Conservation (phyloP, 768 basidiomycete species). For the Agaricus subrufescens region DNA sequence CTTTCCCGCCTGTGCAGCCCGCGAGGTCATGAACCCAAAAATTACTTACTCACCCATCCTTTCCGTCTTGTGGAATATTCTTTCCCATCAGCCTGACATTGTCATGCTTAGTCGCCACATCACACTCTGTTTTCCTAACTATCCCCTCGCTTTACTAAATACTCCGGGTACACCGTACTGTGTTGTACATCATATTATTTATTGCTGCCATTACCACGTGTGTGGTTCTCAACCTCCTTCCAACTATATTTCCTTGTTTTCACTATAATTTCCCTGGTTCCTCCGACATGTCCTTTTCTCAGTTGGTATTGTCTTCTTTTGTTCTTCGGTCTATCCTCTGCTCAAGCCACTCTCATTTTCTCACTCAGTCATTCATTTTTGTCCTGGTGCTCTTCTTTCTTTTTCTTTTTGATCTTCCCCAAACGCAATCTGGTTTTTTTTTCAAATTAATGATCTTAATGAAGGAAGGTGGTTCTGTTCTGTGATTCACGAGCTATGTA, state of each 20-base stretch:
- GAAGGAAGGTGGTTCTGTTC: too few species aligned
- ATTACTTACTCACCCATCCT: slow-evolving; percentile 8
- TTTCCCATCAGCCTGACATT: not conserved
- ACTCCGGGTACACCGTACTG: not conserved
- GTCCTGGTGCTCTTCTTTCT: not conserved
- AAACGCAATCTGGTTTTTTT: not conserved
- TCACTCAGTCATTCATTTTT: not conserved
- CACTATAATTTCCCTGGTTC: slow-evolving; percentile 1
- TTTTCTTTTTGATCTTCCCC: too few species aligned
- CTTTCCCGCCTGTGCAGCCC: slow-evolving; percentile 57
- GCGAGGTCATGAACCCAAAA: slow-evolving; percentile 11
- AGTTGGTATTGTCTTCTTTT: not conserved
- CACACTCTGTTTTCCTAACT: not conserved
- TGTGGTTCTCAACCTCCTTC: not conserved
- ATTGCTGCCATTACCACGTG: slow-evolving; percentile 2
- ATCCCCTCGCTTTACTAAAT: not conserved
- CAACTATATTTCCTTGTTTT: not conserved
- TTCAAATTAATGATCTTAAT: not conserved
- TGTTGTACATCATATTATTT: slow-evolving; percentile 9
- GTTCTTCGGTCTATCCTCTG: not conserved
- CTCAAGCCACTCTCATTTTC: not conserved
- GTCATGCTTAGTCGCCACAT: not conserved
- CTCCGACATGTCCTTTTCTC: not conserved
- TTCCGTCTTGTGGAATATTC: not conserved
- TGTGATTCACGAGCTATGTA: too few species aligned